Conservation (phyloP, 208 protist species). For the Leishmania guyanensis region DNA sequence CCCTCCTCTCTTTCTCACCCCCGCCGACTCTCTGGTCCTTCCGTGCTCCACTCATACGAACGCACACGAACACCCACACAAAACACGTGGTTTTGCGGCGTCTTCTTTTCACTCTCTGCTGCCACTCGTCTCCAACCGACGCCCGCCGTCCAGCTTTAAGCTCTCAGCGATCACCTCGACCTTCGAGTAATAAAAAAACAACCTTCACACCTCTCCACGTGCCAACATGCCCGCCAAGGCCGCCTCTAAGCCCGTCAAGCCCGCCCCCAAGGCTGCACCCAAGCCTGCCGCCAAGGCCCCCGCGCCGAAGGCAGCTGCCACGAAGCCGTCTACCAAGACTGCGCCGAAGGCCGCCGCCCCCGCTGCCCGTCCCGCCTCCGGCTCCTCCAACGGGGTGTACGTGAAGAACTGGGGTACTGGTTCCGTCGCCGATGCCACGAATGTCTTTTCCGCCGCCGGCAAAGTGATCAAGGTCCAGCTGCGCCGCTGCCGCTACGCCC, state of each 20-base stretch:
- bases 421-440: conserved; percentile 63
- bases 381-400: conserved; percentile 75
- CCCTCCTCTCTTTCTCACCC: not conserved
- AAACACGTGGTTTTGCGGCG: not conserved
- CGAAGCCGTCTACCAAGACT: conserved; percentile 26
- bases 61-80: not conserved
- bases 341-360: conserved; percentile 41
- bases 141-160: conserved; percentile 21
- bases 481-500: conserved; percentile 77
- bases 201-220: conserved; percentile 14
- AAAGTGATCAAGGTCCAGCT: conserved; percentile 62
- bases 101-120: not conserved
- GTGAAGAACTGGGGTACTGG: conserved; percentile 87
- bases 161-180: conserved; percentile 64
- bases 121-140: not conserved
- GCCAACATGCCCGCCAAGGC: conserved; percentile 62
- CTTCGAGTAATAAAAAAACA: conserved; percentile 86
- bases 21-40: not conserved
- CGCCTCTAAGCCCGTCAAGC: conserved; percentile 42
- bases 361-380: conserved; percentile 36
- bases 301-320: conserved; percentile 46
- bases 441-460: conserved; percentile 61
- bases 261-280: conserved; percentile 50
- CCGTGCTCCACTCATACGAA: not conserved
- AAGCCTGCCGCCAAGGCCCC: conserved; percentile 50